These are phyloP conservation scores for Coemansia sp. DNA, from an alignment of 192 early-diverging fungal species.

Conservation along the genomic window DNA sequence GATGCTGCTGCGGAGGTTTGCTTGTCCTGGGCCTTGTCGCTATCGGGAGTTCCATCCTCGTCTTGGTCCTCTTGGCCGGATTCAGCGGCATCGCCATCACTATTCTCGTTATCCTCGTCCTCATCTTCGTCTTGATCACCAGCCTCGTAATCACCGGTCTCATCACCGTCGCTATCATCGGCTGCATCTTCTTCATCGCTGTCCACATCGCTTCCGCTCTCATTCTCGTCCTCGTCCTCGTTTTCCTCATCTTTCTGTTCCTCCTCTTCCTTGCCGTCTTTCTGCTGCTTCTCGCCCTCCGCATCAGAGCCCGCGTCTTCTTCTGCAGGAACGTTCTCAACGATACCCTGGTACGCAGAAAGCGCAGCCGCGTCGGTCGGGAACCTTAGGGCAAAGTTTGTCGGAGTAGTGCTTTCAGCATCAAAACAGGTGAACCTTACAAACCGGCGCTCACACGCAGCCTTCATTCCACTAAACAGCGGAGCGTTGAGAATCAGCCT, in stretches of 20 bases:
- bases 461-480: constrained; percentile 41
- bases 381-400: constrained; percentile 37
- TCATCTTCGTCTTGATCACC: constrained; percentile 2
- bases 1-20: neutral
- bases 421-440: constrained; percentile 42
- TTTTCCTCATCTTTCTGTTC: constrained; percentile 11
- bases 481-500: constrained; percentile 49
- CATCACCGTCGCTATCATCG: constrained; percentile 5
- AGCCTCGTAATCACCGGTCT: neutral
- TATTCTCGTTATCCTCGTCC: neutral
- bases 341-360: constrained; percentile 15
- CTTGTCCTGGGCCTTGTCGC: neutral
- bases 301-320: neutral
- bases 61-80: neutral
- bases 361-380: constrained; percentile 29
- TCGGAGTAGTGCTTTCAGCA: constrained; percentile 14
- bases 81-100: neutral
- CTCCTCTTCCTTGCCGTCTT: neutral
- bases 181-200: constrained; percentile 6
- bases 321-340: constrained; percentile 13
- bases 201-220: neutral
- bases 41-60: neutral
- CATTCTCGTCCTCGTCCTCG: constrained; percentile 17
- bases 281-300: neutral
- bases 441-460: constrained; percentile 29